Percentiles rank a stretch among this genome's conserved stretches.
Conservation (phyloP, 257 asterid species). For the Anisodus tanguticus region DNA sequence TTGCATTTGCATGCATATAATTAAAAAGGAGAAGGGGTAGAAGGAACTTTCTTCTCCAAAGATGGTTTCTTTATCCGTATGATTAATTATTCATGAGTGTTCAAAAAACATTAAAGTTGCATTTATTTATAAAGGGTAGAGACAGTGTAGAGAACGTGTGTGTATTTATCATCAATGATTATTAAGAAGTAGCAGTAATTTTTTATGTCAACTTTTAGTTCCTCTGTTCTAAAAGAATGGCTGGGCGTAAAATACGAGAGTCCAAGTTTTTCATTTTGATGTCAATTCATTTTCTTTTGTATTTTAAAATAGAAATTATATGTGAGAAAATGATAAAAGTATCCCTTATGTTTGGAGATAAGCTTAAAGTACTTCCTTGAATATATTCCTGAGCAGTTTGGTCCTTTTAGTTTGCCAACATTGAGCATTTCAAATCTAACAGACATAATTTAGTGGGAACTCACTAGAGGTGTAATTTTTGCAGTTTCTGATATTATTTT, state of each 20-base stretch:
- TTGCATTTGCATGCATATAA: background rate
- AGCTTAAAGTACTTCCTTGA: no score
- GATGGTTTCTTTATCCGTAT: background rate
- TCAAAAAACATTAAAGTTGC: background rate
- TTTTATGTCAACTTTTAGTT: background rate
- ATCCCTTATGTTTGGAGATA: no score
- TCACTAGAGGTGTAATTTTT: background rate
- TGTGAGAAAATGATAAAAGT: no score
- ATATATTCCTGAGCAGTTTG: no score
- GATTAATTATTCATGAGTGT: background rate
- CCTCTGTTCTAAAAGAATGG: background rate
- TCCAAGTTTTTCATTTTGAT: background rate
- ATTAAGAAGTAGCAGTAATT: background rate
- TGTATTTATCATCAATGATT: background rate
- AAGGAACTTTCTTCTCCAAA: constrained; percentile 18
- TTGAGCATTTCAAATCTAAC: background rate
- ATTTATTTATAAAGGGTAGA: background rate
- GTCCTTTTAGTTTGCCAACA: background rate
- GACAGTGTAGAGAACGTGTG: constrained; percentile 14
- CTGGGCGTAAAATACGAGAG: background rate
- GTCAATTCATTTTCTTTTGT: background rate
- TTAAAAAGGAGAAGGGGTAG: background rate
- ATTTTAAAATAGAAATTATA: background rate
- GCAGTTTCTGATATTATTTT: background rate
- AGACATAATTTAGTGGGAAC: background rate